Evolutionary conservation across 768 basidiomycete species (phyloP).

Genomic region (Aureoboletus auriporus): DNA sequence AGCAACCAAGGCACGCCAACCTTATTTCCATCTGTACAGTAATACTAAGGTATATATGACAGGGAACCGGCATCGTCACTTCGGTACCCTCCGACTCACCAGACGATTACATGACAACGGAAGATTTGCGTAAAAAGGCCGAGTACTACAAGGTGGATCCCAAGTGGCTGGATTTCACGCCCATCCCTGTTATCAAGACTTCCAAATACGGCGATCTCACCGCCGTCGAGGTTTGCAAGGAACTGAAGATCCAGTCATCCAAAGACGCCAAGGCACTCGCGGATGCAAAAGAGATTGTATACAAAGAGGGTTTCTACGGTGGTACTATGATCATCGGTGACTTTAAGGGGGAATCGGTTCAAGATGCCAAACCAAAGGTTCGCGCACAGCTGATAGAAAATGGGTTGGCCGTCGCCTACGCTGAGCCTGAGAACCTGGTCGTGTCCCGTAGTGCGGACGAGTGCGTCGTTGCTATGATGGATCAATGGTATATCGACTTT

Average conservation of each 20-base stretch:
- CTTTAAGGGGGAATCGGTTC: slow-evolving; percentile 83
- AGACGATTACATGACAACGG: slow-evolving; percentile 88
- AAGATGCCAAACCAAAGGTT: slow-evolving; percentile 90
- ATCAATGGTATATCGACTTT: slow-evolving; percentile 99
- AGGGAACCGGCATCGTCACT: slow-evolving; percentile 97
- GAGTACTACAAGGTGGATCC: slow-evolving; percentile 95
- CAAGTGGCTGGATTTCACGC: slow-evolving; percentile 79
- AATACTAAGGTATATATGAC: slow-evolving; percentile 6
- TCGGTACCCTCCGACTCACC: slow-evolving; percentile 98
- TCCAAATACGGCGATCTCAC: slow-evolving; percentile 91
- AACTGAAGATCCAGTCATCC: slow-evolving; percentile 92
- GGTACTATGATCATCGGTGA: slow-evolving; percentile 91
- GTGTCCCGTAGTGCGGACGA: slow-evolving; percentile 92
- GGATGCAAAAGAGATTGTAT: slow-evolving; percentile 96
- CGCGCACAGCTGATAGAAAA: slow-evolving; percentile 75
- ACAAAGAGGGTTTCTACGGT: slow-evolving; percentile 97
- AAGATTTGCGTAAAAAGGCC: slow-evolving; percentile 92
- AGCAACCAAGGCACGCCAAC: slow-evolving; percentile 70
- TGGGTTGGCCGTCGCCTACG: slow-evolving; percentile 83
- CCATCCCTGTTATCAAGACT: slow-evolving; percentile 83
- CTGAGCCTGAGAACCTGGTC: slow-evolving; percentile 91
- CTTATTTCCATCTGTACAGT: neutral
- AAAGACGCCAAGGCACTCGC: slow-evolving; percentile 91
- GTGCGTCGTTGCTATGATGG: slow-evolving; percentile 96
- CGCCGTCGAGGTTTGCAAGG: slow-evolving; percentile 77